phyloP scores from a whole-genome alignment of 2,329 filamentous ascomycete species.

The Hymenoscyphus fructigenus region DNA sequence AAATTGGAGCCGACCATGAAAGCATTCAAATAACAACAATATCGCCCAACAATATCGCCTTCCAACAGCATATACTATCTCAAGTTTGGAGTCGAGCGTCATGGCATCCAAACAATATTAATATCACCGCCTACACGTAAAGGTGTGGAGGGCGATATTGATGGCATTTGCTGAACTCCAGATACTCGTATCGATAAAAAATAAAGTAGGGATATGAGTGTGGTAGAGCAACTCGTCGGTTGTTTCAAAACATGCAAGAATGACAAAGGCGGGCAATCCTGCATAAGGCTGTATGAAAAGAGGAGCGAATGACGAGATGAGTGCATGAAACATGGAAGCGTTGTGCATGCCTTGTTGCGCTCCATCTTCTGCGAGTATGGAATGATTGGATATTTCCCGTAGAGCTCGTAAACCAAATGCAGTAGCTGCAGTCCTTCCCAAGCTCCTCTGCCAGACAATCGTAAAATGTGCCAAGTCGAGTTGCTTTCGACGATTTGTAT shows the following conservation, averaged over 20 bases:
- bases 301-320: background rate
- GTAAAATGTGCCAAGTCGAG: background rate
- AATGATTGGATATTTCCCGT: background rate
- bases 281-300: background rate
- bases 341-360: too few species aligned
- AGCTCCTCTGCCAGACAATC: background rate
- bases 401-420: background rate
- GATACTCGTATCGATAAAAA: background rate
- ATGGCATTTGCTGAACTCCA: background rate
- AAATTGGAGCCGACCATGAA: too few species aligned
- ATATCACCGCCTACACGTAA: background rate
- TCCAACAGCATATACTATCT: background rate
- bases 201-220: background rate
- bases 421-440: background rate
- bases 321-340: background rate
- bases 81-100: background rate
- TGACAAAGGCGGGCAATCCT: background rate
- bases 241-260: constrained; percentile 1
- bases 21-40: too few species aligned
- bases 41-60: too few species aligned
- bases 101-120: background rate
- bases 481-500: background rate
- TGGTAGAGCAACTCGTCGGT: background rate
- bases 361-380: background rate
- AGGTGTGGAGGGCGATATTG: background rate